A percentile compares a stretch with the other conserved stretches of the same genome.
Evolutionary conservation across 1,284 basidiomycete genomes (phyloP).

Genomic region (Leccinum fuscescens): DNA sequence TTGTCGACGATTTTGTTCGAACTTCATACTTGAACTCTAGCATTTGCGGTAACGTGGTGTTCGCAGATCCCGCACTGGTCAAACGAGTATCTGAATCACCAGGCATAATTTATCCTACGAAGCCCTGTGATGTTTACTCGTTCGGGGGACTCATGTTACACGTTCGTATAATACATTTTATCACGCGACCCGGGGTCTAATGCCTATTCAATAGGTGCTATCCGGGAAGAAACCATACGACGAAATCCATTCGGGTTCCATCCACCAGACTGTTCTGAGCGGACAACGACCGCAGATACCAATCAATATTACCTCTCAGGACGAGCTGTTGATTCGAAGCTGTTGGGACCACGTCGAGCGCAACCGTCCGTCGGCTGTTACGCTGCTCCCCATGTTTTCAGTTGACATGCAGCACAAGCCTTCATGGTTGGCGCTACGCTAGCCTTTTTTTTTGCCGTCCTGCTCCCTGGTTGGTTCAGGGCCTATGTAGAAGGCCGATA

Average conservation of each 20-base stretch:
- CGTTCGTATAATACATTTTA: constrained; percentile 15
- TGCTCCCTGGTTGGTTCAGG: not conserved
- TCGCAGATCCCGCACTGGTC: constrained; percentile 38
- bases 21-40: constrained; percentile 34
- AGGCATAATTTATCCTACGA: constrained; percentile 20
- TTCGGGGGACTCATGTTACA: constrained; percentile 34
- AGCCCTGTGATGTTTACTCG: constrained; percentile 32
- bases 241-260: not conserved
- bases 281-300: constrained; percentile 21
- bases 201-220: constrained; percentile 13
- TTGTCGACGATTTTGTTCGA: constrained; percentile 32
- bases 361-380: not conserved
- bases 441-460: not conserved
- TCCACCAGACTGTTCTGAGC: constrained; percentile 2
- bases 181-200: constrained; percentile 10
- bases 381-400: not conserved
- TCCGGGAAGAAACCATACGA: constrained; percentile 24
- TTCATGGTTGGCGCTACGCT: not conserved
- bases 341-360: constrained; percentile 24
- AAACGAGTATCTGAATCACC: not conserved
- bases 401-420: not conserved
- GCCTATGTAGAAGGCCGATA: not conserved
- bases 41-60: constrained; percentile 33
- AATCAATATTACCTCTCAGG: constrained; percentile 1
- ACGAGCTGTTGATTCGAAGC: constrained; percentile 15